These are phyloP conservation scores for Clarireedia paspali DNA, from an alignment of 2,329 filamentous ascomycete genomes.

Conservation along the genomic window DNA sequence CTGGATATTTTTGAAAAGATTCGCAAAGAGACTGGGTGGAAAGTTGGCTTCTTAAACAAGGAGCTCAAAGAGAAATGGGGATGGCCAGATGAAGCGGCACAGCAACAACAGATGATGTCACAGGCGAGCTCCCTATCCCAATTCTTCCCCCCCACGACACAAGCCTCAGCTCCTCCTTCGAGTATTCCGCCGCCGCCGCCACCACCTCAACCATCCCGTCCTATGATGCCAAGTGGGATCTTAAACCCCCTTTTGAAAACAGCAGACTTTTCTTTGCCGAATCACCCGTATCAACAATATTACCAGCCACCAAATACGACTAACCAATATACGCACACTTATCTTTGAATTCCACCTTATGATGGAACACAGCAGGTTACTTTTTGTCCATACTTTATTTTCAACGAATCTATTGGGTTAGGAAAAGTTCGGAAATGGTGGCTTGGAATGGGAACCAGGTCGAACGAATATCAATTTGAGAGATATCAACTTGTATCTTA, in stretches of 20 bases:
- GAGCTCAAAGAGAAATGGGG: constrained; percentile 73
- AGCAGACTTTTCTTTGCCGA: constrained; percentile 69
- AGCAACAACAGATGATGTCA: constrained; percentile 17
- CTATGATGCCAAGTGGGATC: constrained; percentile 36
- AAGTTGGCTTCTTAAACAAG: constrained; percentile 60
- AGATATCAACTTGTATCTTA: background rate
- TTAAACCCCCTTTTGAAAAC: constrained; percentile 63
- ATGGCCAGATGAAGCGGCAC: constrained; percentile 42
- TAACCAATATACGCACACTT: constrained; percentile 22
- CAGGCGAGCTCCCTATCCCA: constrained; percentile 22
- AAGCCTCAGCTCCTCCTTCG: constrained; percentile 8
- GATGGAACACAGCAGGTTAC: background rate
- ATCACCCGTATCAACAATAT: constrained; percentile 74
- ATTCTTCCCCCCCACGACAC: constrained; percentile 21
- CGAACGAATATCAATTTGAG: background rate
- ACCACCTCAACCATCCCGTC: constrained; percentile 12
- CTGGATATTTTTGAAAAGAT: constrained; percentile 70
- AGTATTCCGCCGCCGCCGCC: constrained; percentile 22
- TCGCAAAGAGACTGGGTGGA: constrained; percentile 70
- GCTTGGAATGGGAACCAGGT: background rate
- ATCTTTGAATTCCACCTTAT: constrained; percentile 13
- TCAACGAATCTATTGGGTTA: background rate
- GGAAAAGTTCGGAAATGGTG: background rate
- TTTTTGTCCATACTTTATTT: background rate
- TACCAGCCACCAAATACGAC: constrained; percentile 63